Evolutionary conservation across 148 eudicot species (phyloP).

Genomic region (Camellia sinensis): DNA sequence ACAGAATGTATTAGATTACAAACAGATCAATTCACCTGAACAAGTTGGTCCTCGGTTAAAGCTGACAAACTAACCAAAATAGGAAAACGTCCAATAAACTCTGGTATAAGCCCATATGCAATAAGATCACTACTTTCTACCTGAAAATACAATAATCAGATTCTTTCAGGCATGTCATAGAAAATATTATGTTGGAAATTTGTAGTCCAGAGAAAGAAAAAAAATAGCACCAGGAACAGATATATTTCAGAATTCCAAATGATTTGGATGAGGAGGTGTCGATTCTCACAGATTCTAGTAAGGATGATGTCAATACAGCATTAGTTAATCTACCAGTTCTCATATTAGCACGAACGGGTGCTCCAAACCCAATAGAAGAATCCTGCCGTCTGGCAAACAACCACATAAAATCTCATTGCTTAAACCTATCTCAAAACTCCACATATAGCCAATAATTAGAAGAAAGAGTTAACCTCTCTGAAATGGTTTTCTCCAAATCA

Average conservation of each 20-base stretch:
- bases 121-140: slow-evolving; percentile 92
- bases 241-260: slow-evolving; percentile 1
- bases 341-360: slow-evolving; percentile 94
- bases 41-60: slow-evolving; percentile 89
- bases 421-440: neutral
- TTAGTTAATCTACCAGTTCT: slow-evolving; percentile 47
- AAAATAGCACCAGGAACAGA: neutral
- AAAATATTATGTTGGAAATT: neutral
- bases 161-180: slow-evolving; percentile 3
- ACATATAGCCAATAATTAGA: neutral
- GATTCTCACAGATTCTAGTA: slow-evolving; percentile 75
- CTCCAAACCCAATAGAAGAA: slow-evolving; percentile 97
- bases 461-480: slow-evolving; percentile 44
- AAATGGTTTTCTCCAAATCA: slow-evolving; percentile 66
- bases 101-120: slow-evolving; percentile 91
- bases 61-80: slow-evolving; percentile 87
- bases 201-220: neutral
- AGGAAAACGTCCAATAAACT: slow-evolving; percentile 94
- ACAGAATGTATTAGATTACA: neutral
- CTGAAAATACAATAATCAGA: slow-evolving; percentile 34
- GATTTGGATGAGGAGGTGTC: neutral
- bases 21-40: slow-evolving; percentile 49
- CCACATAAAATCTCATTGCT: neutral
- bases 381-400: slow-evolving; percentile 73
- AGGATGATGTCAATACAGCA: slow-evolving; percentile 65